Percentiles rank a stretch among this genome's conserved stretches.
Conservation (phyloP, 2,329 filamentous ascomycete species). For the Alternaria tenuissima region DNA sequence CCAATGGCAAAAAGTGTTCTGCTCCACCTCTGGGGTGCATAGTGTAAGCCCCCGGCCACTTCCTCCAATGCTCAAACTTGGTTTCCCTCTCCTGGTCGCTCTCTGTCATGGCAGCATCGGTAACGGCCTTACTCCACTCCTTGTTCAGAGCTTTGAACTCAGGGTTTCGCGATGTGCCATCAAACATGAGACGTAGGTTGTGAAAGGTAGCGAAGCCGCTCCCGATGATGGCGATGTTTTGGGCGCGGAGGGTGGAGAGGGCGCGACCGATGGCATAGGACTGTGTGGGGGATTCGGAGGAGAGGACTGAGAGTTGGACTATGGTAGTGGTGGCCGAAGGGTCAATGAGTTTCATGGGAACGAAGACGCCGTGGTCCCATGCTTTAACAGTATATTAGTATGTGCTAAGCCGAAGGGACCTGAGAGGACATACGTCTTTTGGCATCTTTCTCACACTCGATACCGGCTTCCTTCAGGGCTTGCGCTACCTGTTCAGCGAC, state of each 20-base stretch:
- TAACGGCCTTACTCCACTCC: constrained; percentile 60
- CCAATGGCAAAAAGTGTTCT: constrained; percentile 67
- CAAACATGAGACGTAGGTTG: constrained; percentile 61
- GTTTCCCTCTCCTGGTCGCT: constrained; percentile 49
- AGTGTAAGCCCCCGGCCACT: constrained; percentile 58
- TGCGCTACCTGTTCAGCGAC: constrained; percentile 60
- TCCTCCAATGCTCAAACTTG: constrained; percentile 59
- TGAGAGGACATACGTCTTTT: constrained; percentile 38
- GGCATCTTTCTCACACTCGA: constrained; percentile 47
- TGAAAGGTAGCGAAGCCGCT: constrained; percentile 68
- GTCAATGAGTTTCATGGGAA: constrained; percentile 64
- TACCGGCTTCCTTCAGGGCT: constrained; percentile 58
- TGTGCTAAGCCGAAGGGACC: not conserved
- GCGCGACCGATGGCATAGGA: constrained; percentile 65
- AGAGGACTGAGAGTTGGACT: constrained; percentile 65
- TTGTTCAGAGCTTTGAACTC: constrained; percentile 43
- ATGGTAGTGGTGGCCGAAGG: constrained; percentile 63
- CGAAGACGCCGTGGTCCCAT: constrained; percentile 70
- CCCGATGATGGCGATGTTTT: constrained; percentile 67
- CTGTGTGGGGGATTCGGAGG: constrained; percentile 58
- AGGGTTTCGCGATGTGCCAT: constrained; percentile 31
- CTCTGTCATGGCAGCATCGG: constrained; percentile 50
- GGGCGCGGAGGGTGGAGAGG: constrained; percentile 58
- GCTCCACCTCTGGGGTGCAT: constrained; percentile 64
- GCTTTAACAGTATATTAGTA: constrained; percentile 34